Evolutionary conservation across 2,329 filamentous ascomycete genomes (phyloP), one percentile per base, ranked within the genome.

Genomic region (Hypoxylon sp.): DNA sequence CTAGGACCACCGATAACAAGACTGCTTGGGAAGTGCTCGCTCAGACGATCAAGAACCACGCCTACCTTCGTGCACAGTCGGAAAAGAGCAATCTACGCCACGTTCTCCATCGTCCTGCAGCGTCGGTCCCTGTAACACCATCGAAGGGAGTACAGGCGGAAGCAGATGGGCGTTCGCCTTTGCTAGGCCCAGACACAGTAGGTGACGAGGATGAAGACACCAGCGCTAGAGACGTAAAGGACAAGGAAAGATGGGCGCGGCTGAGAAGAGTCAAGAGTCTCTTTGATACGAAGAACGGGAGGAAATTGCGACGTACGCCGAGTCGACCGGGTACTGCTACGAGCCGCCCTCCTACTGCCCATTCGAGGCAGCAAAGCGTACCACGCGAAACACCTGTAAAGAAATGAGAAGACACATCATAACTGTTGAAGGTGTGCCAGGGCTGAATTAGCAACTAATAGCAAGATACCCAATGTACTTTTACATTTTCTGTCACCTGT

Each of bases 201-300:
- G 78, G 78, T 3, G 81, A 79, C 39, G 85, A 84, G 43, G 82
- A 81, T 15, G 77, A 82, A 8, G 80, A 85, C 19, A 80, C 83
- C 47, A 79, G 78, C 39, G 76, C 75, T 0, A 79, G 82, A 24
- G 81, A 83, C 48, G 82, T 79, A 46, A 90, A 90, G 73, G 90
- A 92, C 64, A 90, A 90, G 75, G 88, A 91, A 76, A 83, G 90
- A 67, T 92, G 89, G 89, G 85, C 88, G n/a, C 84, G 88, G 68
- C 77, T 93, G 66, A 84, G 88, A 70, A 85, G 86, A 60, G 89
- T 93, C 60, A 91, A 91, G 81, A 91, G 89, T 72, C 77, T 91
- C 48, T 88, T 93, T 71, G 88, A 90, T 65, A 82, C 86, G 5
- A 92, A 91, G 75, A 83, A 82, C 1, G 79, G 81, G 7, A 87